Evolutionary conservation across 2,329 filamentous ascomycete genomes (phyloP), one percentile per base, ranked within the genome.

Genomic region (Polytolypa hystricis): DNA sequence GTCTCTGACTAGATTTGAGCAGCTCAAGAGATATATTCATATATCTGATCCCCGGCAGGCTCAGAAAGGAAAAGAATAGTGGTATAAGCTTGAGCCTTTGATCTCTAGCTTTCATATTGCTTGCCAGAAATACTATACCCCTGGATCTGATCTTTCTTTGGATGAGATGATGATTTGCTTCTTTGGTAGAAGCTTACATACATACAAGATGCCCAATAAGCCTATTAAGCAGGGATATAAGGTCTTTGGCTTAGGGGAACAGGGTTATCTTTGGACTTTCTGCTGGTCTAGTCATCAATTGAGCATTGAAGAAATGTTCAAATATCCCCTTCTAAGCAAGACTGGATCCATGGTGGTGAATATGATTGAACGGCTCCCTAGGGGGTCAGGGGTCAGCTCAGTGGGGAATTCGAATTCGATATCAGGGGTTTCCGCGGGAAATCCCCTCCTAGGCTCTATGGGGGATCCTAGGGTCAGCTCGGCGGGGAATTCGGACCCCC

Each of bases 11-110:
- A 6, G 30, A 17, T 33, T 33, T 33, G 30, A 33, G 18, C 30
- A 33, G 30, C 6, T 33, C 14, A 33, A 33, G 18, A 6, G 17
- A 33, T 33, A 18, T 16, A 11, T 33, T 20, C 17, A 33, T 33
- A 33, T 33, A 6, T 33, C 17, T 17, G 9, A 21, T n/a, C 30
- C 30, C n/a, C n/a, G n/a, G n/a, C n/a, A n/a, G n/a, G n/a, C n/a
- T n/a, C n/a, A n/a, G 7, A 33, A 20, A 9, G 16, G 19, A 16
- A 18, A 20, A 11, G 14, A 18, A 9, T 33, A 16, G 30, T 33
- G 30, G 30, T 33, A 33, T 33, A 33, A 21, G 30, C 11, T 33
- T 7, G 30, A 17, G 18, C 30, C 30, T n/a, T 21, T 33, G 30
- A 16, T 16, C 14, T 11, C 9, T 33, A 17, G 18, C 7, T 30